A percentile compares a stretch with the other conserved stretches of the same genome.
Conservation (phyloP, 441 rosid species). For the Populus hybrid region DNA sequence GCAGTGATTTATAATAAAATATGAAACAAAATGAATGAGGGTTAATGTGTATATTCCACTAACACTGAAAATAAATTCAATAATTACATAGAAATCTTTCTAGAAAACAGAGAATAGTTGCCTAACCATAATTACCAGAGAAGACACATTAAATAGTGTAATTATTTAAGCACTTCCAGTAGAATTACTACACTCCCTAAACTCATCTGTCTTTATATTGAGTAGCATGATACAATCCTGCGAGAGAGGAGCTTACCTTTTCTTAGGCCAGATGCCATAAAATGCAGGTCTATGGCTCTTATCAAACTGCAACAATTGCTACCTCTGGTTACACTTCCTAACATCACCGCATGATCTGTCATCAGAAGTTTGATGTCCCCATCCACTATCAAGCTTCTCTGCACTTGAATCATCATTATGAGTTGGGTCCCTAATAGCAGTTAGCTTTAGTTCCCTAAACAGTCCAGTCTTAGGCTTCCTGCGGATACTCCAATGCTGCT, state of each 20-base stretch:
- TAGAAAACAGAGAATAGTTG: neutral
- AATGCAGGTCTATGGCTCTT: constrained; percentile 86
- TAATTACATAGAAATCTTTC: neutral
- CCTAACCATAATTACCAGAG: neutral
- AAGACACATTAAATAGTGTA: neutral
- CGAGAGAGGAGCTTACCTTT: constrained; percentile 44
- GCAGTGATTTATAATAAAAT: neutral
- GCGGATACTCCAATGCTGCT: constrained; percentile 77
- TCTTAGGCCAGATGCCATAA: constrained; percentile 83
- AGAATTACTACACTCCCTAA: neutral
- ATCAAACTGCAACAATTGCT: constrained; percentile 77
- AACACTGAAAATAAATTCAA: neutral
- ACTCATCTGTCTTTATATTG: neutral
- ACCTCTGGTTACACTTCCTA: constrained; percentile 39
- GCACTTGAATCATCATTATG: constrained; percentile 38
- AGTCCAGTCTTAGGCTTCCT: constrained; percentile 59
- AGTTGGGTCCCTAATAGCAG: constrained; percentile 33
- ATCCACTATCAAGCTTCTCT: constrained; percentile 51
- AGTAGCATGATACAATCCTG: neutral
- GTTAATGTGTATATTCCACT: neutral
- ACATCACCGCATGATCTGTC: constrained; percentile 21
- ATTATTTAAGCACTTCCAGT: neutral
- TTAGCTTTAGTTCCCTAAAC: constrained; percentile 67
- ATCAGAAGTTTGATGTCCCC: constrained; percentile 39
- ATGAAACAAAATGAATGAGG: neutral